Conservation (phyloP, 78 protist species). For the Dictyostelium purpureum region DNA sequence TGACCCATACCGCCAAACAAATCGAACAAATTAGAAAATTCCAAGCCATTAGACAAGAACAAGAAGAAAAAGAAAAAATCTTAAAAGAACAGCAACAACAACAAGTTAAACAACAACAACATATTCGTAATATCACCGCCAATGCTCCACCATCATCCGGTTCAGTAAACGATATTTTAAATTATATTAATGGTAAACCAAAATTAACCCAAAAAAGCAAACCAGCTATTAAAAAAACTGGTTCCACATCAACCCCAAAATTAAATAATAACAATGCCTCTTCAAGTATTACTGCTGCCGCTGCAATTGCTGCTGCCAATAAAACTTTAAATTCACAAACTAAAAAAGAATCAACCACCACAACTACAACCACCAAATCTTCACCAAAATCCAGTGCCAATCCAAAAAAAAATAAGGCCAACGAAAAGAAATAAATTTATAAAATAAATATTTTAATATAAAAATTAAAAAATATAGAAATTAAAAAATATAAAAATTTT, state of each 20-base stretch:
- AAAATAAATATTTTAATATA: background rate
- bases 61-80: background rate
- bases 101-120: background rate
- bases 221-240: background rate
- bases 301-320: background rate
- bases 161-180: conserved; percentile 9
- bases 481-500: background rate
- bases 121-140: background rate
- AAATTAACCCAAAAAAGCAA: background rate
- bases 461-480: background rate
- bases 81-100: conserved; percentile 21
- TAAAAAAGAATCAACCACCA: background rate
- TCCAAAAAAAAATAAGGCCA: background rate
- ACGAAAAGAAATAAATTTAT: background rate
- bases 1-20: background rate
- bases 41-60: background rate
- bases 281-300: background rate
- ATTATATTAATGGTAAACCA: conserved; percentile 25
- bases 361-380: conserved; percentile 8
- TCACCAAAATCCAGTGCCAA: background rate
- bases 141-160: background rate
- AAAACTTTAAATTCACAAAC: conserved; percentile 4
- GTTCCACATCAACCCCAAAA: background rate
- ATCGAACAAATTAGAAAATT: background rate
- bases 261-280: conserved; percentile 1